Base-by-base conservation (phyloP, 208 protist genomes). In the Leishmania aethiopica region DNA sequence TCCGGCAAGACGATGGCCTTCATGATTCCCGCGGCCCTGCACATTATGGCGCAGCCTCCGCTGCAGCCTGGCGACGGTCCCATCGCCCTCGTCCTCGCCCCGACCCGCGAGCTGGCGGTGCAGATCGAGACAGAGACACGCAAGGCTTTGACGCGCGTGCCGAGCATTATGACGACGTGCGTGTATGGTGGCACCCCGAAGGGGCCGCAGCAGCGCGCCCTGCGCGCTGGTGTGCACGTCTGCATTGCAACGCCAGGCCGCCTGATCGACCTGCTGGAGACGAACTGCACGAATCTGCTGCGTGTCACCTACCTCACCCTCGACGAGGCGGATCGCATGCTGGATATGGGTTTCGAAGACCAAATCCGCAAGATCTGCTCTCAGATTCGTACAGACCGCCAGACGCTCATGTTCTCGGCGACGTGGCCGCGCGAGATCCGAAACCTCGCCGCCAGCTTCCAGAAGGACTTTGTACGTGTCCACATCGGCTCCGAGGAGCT, bases 301-400 rank as follows among this genome's bases (percentile, higher is more conserved):
- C 97, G 98, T 71, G 98, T 99, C 85, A 99, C 96, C 75, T 99
- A 99, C 87, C 92, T 99, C 13, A 99, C 99, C 40, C 88, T 99
- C 25, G 99, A 99, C 84, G 99, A 99, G 89, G 98, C 98, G 11
- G 99, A 99, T 82, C 89, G 99, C 70, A 99, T 99, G 98, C 98
- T 99, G 45, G 99, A 99, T 85, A 98, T 99, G 94, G 99, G 99
- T 45, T 99, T 99, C 86, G 98, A 99, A 85, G 94, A 97, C 22
- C 99, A 99, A 89, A 99, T 99, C 60, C 93, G 88, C n/a, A 93
- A 95, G 60, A 96, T 99, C 62, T 91, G 99, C 79, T 91, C 92
- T 28, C 96, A 99, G 84, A 95, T 99, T 8, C 91, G 98, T 71
- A 93, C 96, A 13, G 97, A 99, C 84, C 82, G 99, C 37, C 99